These are phyloP conservation scores for Coniochaeta ligniaria DNA, from an alignment of 2,329 filamentous ascomycete genomes.

Conservation along the genomic window DNA sequence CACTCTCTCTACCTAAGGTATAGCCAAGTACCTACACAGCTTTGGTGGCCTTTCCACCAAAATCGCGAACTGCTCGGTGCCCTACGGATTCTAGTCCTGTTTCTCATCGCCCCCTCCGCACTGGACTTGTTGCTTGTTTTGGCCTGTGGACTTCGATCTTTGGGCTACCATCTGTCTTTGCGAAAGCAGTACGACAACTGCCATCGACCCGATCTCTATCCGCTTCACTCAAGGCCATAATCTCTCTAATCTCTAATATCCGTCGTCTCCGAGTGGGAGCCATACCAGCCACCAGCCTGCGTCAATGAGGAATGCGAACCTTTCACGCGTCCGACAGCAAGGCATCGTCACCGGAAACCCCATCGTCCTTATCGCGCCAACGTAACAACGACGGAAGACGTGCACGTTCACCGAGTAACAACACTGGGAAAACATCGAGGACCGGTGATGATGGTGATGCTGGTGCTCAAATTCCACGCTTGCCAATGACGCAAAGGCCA, in stretches of 20 bases:
- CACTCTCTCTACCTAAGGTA: neutral
- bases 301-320: constrained; percentile 1
- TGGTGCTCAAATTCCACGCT: neutral
- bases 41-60: neutral
- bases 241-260: neutral
- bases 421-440: neutral
- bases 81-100: neutral
- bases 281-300: neutral
- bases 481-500: neutral
- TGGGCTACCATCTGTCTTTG: no score
- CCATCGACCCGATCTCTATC: no score
- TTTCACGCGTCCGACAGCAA: neutral
- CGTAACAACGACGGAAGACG: neutral
- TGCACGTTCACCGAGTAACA: neutral
- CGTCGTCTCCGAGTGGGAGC: no score
- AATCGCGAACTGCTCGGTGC: neutral
- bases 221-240: neutral
- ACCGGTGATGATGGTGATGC: neutral
- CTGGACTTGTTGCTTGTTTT: no score
- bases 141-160: no score
- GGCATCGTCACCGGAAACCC: neutral
- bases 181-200: no score
- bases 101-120: neutral
- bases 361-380: neutral
- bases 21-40: neutral